Evolutionary conservation across 2,329 filamentous ascomycete genomes (phyloP).

Genomic region (Seiridium cupressi): DNA sequence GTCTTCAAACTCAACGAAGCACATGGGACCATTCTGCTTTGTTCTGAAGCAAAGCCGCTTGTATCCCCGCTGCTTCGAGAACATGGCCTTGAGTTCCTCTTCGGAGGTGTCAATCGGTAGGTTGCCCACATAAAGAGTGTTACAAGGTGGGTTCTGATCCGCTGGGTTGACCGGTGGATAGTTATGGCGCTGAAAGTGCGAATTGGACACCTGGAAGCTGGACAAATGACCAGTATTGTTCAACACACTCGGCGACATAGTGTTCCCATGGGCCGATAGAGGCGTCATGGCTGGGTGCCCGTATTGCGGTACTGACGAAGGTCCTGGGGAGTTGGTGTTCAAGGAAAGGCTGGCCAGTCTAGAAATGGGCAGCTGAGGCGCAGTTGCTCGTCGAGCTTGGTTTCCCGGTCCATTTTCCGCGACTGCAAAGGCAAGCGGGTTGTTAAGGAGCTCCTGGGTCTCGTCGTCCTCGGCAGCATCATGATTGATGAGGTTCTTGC

Average conservation of each 20-base stretch:
- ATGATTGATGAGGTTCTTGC: conserved; percentile 72
- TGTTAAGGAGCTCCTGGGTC: conserved; percentile 68
- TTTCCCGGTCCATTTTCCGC: conserved; percentile 57
- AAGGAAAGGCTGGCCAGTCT: conserved; percentile 71
- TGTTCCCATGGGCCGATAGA: conserved; percentile 37
- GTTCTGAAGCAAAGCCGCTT: conserved; percentile 93
- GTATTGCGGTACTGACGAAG: conserved; percentile 53
- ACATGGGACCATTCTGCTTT: conserved; percentile 96
- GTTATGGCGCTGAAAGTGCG: conserved; percentile 61
- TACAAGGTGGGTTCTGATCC: conserved; percentile 95
- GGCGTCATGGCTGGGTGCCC: conserved; percentile 32
- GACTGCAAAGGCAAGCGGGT: conserved; percentile 66
- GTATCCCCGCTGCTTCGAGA: conserved; percentile 91
- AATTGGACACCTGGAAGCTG: conserved; percentile 53
- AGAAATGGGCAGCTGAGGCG: conserved; percentile 67
- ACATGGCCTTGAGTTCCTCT: conserved; percentile 91
- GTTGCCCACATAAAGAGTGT: conserved; percentile 97
- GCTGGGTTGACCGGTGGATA: conserved; percentile 90
- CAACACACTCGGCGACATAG: conserved; percentile 58
- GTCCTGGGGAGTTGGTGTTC: conserved; percentile 59
- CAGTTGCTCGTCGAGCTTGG: conserved; percentile 65
- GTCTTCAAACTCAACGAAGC: conserved; percentile 97
- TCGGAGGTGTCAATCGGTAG: conserved; percentile 89
- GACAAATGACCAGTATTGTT: conserved; percentile 40
- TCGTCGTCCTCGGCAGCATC: conserved; percentile 69